Evolutionary conservation across 306 rosid genomes (phyloP).

Genomic region (Sophora flavescens): DNA sequence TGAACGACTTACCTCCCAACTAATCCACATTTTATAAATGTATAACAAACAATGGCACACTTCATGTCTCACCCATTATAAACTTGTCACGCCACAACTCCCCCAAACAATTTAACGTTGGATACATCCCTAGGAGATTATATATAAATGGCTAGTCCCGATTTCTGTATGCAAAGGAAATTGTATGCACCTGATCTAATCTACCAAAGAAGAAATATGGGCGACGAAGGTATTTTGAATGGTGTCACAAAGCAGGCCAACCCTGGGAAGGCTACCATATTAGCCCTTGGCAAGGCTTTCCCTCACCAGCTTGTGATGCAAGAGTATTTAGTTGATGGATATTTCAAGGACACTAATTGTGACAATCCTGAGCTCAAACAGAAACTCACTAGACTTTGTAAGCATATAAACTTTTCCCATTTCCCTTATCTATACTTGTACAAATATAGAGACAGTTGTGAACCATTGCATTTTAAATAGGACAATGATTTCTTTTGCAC

Average conservation of each 20-base stretch:
- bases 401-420: background rate
- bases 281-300: constrained; percentile 95
- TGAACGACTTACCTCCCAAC: constrained; percentile 73
- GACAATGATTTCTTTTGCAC: background rate
- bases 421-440: background rate
- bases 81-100: constrained; percentile 37
- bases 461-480: background rate
- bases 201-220: constrained; percentile 59
- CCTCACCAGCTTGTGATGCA: constrained; percentile 96
- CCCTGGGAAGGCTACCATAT: constrained; percentile 73
- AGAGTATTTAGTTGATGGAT: constrained; percentile 90
- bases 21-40: constrained; percentile 38
- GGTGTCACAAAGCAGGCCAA: constrained; percentile 55
- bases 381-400: constrained; percentile 87
- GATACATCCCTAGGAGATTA: constrained; percentile 37
- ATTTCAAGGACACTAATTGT: constrained; percentile 87
- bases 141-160: constrained; percentile 48
- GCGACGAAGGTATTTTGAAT: constrained; percentile 44
- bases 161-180: background rate
- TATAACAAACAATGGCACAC: constrained; percentile 36
- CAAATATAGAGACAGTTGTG: background rate
- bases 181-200: background rate
- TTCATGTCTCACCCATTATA: constrained; percentile 43
- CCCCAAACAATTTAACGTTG: constrained; percentile 1
- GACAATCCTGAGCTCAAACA: constrained; percentile 83